Base-by-base conservation (phyloP, 2,329 filamentous ascomycete genomes). In the Mariannaea sp. region DNA sequence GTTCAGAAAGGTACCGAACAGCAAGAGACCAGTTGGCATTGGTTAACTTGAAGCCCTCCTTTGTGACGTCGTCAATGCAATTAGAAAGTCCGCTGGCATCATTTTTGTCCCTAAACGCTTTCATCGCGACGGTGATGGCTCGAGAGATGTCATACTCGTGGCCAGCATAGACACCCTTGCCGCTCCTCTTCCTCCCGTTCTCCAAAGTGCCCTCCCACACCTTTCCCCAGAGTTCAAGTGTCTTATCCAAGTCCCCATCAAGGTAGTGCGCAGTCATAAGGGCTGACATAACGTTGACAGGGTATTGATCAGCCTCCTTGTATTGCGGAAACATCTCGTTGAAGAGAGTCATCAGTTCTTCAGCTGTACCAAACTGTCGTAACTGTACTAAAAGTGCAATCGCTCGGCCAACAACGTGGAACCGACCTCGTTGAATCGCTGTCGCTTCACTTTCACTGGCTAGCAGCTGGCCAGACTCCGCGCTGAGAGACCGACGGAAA, bases 21-120 rank as follows among this genome's bases (percentile, higher is more conserved):
- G 89, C 86, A 44, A 82, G 78, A 68, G 96, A 94, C 91, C 91
- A 96, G 61, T 90, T 92, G 63, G 80, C 81, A 68, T 83, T 86
- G 65, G 90, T 87, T 52, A 97, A 72, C 22, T 77, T 75, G 74
- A 93, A 97, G 9, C 92, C 93, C 33, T 80, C 78, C 1, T 70
- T 68, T 7, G 83, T 75, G 9, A 92, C 75, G n/a, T 80, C 71
- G 17, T 77, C 70, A 22, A 92, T 70, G 13, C 82, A 71, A 7
- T 73, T 54, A 5, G 77, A 67, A 10, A 90, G 73, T 16, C 76
- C 78, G 9, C 71, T 67, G 6, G 73, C 65, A 56, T 84, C 71
- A 6, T 69, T 61, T 51, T 71, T 66, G 10, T 71, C 70, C 13
- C 72, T 63, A 46, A 76, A 73, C 16, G 80, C 60, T n/a, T 74